phyloP scores from a whole-genome alignment of 2,329 filamentous ascomycete genomes.

The Daldinia eschscholtzii region DNA sequence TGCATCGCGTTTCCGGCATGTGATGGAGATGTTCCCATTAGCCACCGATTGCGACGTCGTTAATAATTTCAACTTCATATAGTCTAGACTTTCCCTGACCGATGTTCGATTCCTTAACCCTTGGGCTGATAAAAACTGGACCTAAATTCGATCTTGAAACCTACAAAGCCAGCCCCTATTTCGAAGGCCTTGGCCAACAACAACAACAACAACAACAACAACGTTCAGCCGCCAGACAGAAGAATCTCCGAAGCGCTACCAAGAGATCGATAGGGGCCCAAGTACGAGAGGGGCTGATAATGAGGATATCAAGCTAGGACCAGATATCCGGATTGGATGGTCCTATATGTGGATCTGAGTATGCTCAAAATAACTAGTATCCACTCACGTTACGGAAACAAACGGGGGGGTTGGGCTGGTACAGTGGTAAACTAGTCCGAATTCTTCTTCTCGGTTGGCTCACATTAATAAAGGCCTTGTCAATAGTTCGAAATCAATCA shows the following conservation, averaged over 20 bases:
- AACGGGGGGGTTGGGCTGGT: slow-evolving; percentile 6
- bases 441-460: slow-evolving; percentile 1
- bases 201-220: background rate
- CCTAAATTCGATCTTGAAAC: slow-evolving; percentile 4
- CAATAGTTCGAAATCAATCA: background rate
- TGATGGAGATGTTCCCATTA: slow-evolving; percentile 2
- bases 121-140: slow-evolving; percentile 6
- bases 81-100: background rate
- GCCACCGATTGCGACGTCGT: slow-evolving; percentile 1
- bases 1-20: background rate
- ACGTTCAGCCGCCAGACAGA: background rate
- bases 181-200: background rate
- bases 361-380: slow-evolving; percentile 8
- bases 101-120: background rate
- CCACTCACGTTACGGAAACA: slow-evolving; percentile 9
- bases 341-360: slow-evolving; percentile 8
- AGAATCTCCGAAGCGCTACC: background rate
- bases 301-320: slow-evolving; percentile 2
- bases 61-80: background rate
- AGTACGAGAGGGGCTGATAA: slow-evolving; percentile 3
- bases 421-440: background rate
- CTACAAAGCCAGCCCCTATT: background rate
- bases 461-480: background rate
- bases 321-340: background rate
- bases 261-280: slow-evolving; percentile 6